Evolutionary conservation across 108 stramenopile genomes (phyloP).

Genomic region (Parmales sp.): DNA sequence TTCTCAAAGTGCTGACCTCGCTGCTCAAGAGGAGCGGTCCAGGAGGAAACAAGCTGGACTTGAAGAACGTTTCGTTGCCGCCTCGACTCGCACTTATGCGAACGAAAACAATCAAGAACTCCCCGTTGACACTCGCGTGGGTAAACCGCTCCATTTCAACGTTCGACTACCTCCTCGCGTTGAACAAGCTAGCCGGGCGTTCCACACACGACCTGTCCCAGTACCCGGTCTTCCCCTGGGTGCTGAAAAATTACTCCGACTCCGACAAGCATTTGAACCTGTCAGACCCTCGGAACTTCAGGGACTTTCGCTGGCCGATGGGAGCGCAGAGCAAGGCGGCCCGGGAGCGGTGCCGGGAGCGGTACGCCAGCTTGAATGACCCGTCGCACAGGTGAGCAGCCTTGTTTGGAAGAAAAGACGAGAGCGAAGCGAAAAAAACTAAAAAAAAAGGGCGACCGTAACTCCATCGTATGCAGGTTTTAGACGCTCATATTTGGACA

Average conservation of each 20-base stretch:
- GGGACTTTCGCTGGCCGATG: slow-evolving; percentile 49
- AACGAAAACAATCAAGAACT: slow-evolving; percentile 1
- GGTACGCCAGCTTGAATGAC: slow-evolving; percentile 41
- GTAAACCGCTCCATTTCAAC: slow-evolving; percentile 49
- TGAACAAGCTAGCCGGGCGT: slow-evolving; percentile 90
- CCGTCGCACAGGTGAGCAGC: too few species aligned
- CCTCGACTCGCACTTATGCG: too few species aligned
- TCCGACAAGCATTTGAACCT: slow-evolving; percentile 57
- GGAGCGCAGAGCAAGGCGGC: slow-evolving; percentile 83
- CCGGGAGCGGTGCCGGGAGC: slow-evolving; percentile 67
- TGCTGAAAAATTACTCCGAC: slow-evolving; percentile 73
- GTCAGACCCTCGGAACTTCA: slow-evolving; percentile 20
- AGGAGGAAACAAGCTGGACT: too few species aligned
- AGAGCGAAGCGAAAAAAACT: too few species aligned
- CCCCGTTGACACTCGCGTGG: slow-evolving; percentile 19
- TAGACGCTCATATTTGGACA: too few species aligned
- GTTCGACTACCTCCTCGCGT: slow-evolving; percentile 83
- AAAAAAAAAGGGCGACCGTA: too few species aligned
- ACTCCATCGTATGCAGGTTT: too few species aligned
- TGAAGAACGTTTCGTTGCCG: too few species aligned
- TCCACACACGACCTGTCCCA: slow-evolving; percentile 85
- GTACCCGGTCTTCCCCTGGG: slow-evolving; percentile 99
- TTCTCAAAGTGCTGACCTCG: too few species aligned
- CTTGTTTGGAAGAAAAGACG: too few species aligned
- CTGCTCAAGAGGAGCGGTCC: too few species aligned